Conservation (phyloP, 2,329 filamentous ascomycete species). For the Aureobasidium subglaciale region DNA sequence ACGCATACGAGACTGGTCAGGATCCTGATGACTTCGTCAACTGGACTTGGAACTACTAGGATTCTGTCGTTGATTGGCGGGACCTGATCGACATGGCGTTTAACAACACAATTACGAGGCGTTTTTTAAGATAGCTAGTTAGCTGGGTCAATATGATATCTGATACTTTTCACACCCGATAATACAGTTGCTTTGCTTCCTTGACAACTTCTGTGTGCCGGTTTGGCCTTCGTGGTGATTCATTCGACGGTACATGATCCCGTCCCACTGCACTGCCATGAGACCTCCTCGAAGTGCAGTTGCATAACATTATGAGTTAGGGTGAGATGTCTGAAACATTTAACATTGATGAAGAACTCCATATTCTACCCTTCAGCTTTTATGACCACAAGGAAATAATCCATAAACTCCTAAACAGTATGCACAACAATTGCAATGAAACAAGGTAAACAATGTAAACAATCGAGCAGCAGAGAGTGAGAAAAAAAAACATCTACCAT, state of each 20-base stretch:
- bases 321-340: background rate
- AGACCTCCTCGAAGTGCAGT: too few species aligned
- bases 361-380: background rate
- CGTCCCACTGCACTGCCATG: too few species aligned
- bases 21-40: conserved; percentile 60
- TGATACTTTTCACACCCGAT: background rate
- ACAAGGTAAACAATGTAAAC: background rate
- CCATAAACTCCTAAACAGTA: background rate
- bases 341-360: background rate
- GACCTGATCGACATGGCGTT: background rate
- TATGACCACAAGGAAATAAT: background rate
- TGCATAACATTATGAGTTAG: too few species aligned
- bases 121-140: background rate
- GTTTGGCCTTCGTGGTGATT: too few species aligned
- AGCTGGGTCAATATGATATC: background rate
- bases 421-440: background rate
- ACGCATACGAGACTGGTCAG: conserved; percentile 63
- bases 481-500: conserved; percentile 40
- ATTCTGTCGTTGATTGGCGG: background rate
- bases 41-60: conserved; percentile 56
- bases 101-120: background rate
- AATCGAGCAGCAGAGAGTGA: background rate
- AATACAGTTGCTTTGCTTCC: too few species aligned
- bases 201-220: too few species aligned
- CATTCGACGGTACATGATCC: too few species aligned